Evolutionary conservation across 139 green algal genomes (phyloP), one percentile per base, ranked within the genome.

Genomic region (Chlorella sp.): DNA sequence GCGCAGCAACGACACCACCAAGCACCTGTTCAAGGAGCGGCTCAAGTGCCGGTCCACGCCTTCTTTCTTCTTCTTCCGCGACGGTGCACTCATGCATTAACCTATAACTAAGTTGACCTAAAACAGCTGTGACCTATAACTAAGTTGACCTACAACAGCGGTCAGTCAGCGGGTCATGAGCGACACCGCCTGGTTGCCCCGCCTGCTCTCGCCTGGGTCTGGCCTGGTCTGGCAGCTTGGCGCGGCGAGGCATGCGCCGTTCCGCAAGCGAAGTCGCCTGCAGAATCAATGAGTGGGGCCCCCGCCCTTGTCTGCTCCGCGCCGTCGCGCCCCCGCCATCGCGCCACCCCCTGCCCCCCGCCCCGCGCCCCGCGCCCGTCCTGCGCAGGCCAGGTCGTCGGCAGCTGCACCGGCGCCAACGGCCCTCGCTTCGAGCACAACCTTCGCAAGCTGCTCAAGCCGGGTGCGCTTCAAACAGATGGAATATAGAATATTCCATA

Each of bases 1-100:
- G n/a, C n/a, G n/a, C n/a, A n/a, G 68, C 9, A 90, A 86, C 41
- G 74, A 86, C 33, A 63, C 66, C 43, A 87, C 80, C n/a, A 90
- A 90, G 73, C 60, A 66, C 6, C 73, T 90, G n/a, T 87, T 89
- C 66, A 73, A 85, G 60, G 59, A 79, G 12, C 21, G 77, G 38
- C 69, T 84, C 42, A 80, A 84, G 71, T 62, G 60, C 61, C 46
- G 79, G 29, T 66, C 71, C 36, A 79, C 79, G 9, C 79, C 79
- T 42, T 64, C 79, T 27, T 84, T 84, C 62, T 76, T 84, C 61
- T 79, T 83, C 33, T 79, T 83, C 53, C 53, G 51, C 8, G 61
- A 76, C 14, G 71, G 70, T 71, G 42, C 27, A 60, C 8, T 51
- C 27, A n/a, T n/a, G n/a, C n/a, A n/a, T n/a, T n/a, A n/a, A n/a